Evolutionary conservation across 73 alveolate species (phyloP).

Genomic region (Paramecium biaurelia): DNA sequence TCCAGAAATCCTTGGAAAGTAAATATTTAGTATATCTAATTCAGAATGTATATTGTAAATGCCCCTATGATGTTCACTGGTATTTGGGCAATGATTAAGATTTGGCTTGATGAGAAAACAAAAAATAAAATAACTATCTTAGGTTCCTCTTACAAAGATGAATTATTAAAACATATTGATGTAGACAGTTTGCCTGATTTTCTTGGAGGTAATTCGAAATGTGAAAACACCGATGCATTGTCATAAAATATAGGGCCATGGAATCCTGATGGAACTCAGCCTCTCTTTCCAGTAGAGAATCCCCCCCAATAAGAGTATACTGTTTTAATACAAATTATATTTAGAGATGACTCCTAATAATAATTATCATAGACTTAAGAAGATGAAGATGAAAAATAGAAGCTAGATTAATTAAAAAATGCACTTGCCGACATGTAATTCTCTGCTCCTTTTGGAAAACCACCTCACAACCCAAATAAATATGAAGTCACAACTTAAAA

Average conservation of each 20-base stretch:
- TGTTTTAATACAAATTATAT: not conserved
- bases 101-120: constrained; percentile 79
- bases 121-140: constrained; percentile 71
- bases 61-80: constrained; percentile 83
- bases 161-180: constrained; percentile 66
- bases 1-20: constrained; percentile 83
- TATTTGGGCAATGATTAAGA: constrained; percentile 75
- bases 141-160: constrained; percentile 71
- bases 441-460: not conserved
- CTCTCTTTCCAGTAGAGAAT: constrained; percentile 4
- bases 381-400: not conserved
- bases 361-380: not conserved
- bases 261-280: constrained; percentile 71
- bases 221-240: constrained; percentile 51
- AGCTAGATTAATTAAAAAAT: constrained; percentile 21
- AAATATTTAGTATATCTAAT: not conserved
- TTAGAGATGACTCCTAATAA: not conserved
- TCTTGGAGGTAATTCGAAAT: constrained; percentile 76
- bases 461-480: constrained; percentile 62
- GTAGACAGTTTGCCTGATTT: constrained; percentile 75
- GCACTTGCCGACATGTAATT: constrained; percentile 47
- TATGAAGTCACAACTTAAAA: constrained; percentile 46
- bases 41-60: constrained; percentile 70
- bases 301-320: not conserved
- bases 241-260: constrained; percentile 74